Conservation (phyloP, 2,329 filamentous ascomycete genomes). For the Teratosphaeriaceae sp. region DNA sequence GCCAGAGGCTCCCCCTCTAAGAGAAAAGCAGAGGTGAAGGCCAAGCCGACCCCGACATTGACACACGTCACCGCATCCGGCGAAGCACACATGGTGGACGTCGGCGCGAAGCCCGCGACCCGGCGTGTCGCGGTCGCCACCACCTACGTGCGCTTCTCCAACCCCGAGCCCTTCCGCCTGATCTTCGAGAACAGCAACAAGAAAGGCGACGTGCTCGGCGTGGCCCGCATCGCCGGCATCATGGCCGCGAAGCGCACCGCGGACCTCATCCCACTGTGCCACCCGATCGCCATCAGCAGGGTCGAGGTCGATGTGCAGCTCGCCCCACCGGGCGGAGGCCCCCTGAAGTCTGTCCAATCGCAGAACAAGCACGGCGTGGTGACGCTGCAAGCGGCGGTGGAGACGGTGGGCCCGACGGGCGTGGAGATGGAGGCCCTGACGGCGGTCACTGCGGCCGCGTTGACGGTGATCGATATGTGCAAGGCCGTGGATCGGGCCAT, state of each 20-base stretch:
- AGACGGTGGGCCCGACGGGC: slow-evolving; percentile 78
- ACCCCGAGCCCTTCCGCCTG: slow-evolving; percentile 52
- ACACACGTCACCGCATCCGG: slow-evolving; percentile 77
- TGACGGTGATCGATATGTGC: slow-evolving; percentile 98
- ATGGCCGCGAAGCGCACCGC: slow-evolving; percentile 88
- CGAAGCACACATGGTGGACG: slow-evolving; percentile 84
- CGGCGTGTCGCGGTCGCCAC: slow-evolving; percentile 67
- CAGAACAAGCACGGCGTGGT: slow-evolving; percentile 43
- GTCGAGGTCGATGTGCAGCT: slow-evolving; percentile 60
- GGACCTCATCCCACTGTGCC: slow-evolving; percentile 82
- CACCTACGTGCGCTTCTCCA: slow-evolving; percentile 67
- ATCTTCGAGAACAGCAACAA: slow-evolving; percentile 65
- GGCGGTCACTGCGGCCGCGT: slow-evolving; percentile 67
- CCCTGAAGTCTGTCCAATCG: neutral
- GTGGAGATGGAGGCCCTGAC: slow-evolving; percentile 98
- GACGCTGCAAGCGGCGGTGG: slow-evolving; percentile 64
- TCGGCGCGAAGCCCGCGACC: slow-evolving; percentile 65
- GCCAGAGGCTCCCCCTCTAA: too few species aligned
- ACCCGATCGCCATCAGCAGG: slow-evolving; percentile 71
- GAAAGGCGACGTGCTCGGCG: slow-evolving; percentile 86
- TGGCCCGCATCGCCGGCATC: slow-evolving; percentile 85
- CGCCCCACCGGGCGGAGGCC: neutral
- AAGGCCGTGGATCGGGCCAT: slow-evolving; percentile 89
- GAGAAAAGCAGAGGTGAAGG: neutral
- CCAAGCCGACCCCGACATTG: slow-evolving; percentile 35